These are phyloP conservation scores for Arthrinium phaeospermum DNA, from an alignment of 2,329 filamentous ascomycete genomes.

Conservation along the genomic window DNA sequence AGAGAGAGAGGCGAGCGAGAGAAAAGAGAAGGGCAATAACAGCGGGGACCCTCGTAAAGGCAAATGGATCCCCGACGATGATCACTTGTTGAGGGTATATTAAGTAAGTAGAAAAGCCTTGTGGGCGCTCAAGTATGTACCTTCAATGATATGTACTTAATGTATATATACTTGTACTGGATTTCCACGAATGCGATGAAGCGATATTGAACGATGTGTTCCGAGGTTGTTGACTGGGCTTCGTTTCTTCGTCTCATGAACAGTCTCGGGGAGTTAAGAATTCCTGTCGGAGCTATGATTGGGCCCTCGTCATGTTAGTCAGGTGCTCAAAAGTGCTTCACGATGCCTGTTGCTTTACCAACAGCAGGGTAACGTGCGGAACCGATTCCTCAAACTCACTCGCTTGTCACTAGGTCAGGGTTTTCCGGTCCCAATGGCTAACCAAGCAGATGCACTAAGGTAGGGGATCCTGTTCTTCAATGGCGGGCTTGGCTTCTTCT, in stretches of 20 bases:
- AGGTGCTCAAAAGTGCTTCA: conserved; percentile 5
- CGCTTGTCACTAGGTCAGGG: neutral
- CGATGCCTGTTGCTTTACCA: conserved; percentile 13
- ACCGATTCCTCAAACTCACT: conserved; percentile 9
- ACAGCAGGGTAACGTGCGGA: conserved; percentile 13
- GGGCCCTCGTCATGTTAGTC: neutral
- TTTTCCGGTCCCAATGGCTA: neutral
- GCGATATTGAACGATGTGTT: neutral
- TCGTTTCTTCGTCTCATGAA: neutral
- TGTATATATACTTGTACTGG: neutral
- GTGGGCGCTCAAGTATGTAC: neutral
- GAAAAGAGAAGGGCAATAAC: neutral
- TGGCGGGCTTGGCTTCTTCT: neutral
- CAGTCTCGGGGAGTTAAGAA: neutral
- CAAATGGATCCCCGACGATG: neutral
- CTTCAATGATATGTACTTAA: neutral
- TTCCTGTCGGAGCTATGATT: conserved; percentile 4
- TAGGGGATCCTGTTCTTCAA: neutral
- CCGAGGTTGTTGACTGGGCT: neutral
- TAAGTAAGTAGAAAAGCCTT: neutral
- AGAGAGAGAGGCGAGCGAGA: neutral
- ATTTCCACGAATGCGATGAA: neutral
- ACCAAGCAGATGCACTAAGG: neutral
- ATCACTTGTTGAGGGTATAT: neutral
- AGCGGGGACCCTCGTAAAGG: neutral